Conservation (phyloP, 1,139 yeast genomes). For the Yamadazyma triangularis region DNA sequence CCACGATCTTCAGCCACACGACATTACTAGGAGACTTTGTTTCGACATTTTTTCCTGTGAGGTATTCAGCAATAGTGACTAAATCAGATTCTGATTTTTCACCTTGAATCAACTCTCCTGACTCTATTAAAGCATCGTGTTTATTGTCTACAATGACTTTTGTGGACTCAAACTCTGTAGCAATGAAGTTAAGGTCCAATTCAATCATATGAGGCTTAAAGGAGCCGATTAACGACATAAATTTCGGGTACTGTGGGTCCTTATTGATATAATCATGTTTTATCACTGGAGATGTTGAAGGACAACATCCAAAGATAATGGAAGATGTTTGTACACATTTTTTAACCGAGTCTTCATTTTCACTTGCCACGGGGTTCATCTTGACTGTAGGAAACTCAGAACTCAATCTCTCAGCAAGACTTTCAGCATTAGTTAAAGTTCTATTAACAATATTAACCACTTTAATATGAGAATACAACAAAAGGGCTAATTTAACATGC, state of each 20-base stretch:
- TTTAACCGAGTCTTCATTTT: constrained; percentile 12
- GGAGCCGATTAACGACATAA: constrained; percentile 61
- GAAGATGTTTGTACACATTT: constrained; percentile 22
- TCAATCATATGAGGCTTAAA: constrained; percentile 69
- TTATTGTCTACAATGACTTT: constrained; percentile 57
- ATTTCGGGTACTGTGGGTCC: constrained; percentile 27
- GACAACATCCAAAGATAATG: constrained; percentile 56
- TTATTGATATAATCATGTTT: constrained; percentile 27
- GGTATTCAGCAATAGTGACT: constrained; percentile 38
- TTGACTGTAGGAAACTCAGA: constrained; percentile 16
- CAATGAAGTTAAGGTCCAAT: constrained; percentile 45
- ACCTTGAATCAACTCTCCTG: constrained; percentile 59
- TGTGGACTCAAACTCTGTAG: constrained; percentile 18
- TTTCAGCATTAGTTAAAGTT: constrained; percentile 36
- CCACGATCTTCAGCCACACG: constrained; percentile 51
- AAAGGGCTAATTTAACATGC: constrained; percentile 50
- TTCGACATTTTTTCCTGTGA: constrained; percentile 14
- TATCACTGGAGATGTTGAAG: constrained; percentile 49
- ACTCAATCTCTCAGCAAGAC: constrained; percentile 20
- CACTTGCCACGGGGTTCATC: constrained; percentile 17
- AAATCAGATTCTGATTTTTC: constrained; percentile 30
- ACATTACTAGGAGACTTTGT: constrained; percentile 18
- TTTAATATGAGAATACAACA: constrained; percentile 27
- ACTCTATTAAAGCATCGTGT: constrained; percentile 53
- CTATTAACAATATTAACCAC: constrained; percentile 47